phyloP scores from a whole-genome alignment of 2,329 filamentous ascomycete species.

The Samsoniella hepiali region DNA sequence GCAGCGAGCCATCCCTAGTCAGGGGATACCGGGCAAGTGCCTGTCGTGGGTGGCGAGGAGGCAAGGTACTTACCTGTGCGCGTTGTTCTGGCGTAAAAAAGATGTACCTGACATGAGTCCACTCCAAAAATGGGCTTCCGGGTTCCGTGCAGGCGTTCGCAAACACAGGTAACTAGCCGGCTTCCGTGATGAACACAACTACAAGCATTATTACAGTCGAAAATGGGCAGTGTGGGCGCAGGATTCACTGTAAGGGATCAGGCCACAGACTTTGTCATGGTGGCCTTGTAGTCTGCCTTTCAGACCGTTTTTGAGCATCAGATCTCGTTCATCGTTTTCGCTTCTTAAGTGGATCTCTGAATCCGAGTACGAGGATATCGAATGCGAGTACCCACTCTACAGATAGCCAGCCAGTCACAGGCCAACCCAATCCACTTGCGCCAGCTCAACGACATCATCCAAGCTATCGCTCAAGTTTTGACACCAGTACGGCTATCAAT shows the following conservation, averaged over 20 bases:
- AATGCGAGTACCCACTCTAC: background rate
- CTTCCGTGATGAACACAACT: no score
- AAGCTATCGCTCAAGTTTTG: background rate
- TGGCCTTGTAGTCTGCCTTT: background rate
- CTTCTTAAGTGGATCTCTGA: background rate
- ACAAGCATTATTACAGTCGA: no score
- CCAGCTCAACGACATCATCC: slow-evolving; percentile 13
- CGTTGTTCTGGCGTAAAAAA: background rate
- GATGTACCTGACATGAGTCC: background rate
- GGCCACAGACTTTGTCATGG: background rate
- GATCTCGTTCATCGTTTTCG: slow-evolving; percentile 3
- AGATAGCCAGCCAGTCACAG: no score
- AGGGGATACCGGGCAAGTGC: slow-evolving; percentile 9
- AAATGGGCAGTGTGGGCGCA: background rate
- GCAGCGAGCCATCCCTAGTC: background rate
- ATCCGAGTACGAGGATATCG: slow-evolving; percentile 6
- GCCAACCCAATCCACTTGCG: background rate
- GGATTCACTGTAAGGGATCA: background rate
- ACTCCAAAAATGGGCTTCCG: slow-evolving; percentile 5
- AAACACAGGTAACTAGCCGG: no score
- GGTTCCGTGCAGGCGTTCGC: background rate
- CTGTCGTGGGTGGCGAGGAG: background rate
- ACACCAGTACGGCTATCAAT: slow-evolving; percentile 13
- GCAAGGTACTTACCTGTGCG: background rate
- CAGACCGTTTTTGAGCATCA: background rate